Evolutionary conservation across 2,329 filamentous ascomycete species (phyloP), one percentile per base, ranked within the genome.

Genomic region (Triangularia verruculosa): DNA sequence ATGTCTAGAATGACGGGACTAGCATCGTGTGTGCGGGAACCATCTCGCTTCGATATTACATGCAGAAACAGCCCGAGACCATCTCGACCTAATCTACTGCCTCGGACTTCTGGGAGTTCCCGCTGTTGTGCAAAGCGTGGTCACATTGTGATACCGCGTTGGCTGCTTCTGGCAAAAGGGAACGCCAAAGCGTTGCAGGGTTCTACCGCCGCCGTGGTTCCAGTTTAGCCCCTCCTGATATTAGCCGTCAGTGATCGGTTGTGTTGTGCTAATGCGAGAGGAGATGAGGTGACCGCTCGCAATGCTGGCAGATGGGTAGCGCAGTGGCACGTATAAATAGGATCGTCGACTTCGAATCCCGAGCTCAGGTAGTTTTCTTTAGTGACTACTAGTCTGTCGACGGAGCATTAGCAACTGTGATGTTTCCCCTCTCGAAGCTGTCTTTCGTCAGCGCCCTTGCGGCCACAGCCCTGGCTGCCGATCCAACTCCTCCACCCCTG

Each of bases 401-500:
- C 9, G 15, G 32, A 3, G 9, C 22, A 7, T 9, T 8, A 43
- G 4, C 5, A 25, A 11, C 22, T 27, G 56, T 15, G 6, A 66
- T 67, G 66, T 25, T 64, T 17, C 30, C 61, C 6, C 28, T 55
- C 0, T 30, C 55, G 2, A 59, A 22, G 12, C 28, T 65, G 22
- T 27, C 64, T 6, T 28, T 65, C 25, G 27, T 67, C 34, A 39
- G 65, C 15, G 53, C 66, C 15, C 51, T 66, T n/a, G 47, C 61
- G 25, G 53, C 61, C 2, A 27, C 61, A 12, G 47, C n/a, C 2
- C 17, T 62, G 9, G 61, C 57, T 17, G 66, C 64, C 0, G 61
- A 59, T 27, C 71, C 70, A 8, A 58, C 62, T 27, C 67, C 68
- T 28, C 70, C 70, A 0, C 39, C 64, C 7, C 54, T 71, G 8